phyloP scores from a whole-genome alignment of 2,329 filamentous ascomycete species.

The Cryphonectria japonica region DNA sequence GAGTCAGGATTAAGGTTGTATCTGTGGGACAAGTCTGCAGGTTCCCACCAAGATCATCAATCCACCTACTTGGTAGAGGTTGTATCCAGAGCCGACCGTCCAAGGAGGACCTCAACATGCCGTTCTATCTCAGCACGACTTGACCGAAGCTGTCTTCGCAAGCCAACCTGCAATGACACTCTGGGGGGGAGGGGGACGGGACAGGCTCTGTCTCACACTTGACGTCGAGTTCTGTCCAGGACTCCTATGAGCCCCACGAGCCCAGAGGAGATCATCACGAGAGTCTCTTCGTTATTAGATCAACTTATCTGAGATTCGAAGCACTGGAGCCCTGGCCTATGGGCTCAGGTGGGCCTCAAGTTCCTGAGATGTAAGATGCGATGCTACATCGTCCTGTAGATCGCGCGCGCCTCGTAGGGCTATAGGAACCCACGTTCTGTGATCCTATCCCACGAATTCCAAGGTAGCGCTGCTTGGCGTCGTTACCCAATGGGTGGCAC shows the following conservation, averaged over 20 bases:
- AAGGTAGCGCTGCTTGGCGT: slow-evolving; percentile 1
- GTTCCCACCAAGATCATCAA: background rate
- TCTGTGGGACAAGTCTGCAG: slow-evolving; percentile 7
- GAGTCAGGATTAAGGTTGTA: slow-evolving; percentile 1
- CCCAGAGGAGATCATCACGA: background rate
- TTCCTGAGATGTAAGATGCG: slow-evolving; percentile 9
- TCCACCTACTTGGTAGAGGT: background rate
- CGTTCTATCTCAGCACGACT: background rate
- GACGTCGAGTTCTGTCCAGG: background rate
- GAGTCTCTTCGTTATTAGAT: too few relatives aligned
- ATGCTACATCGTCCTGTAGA: slow-evolving; percentile 11
- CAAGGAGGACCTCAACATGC: background rate
- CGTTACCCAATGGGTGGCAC: background rate
- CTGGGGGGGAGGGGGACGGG: too few relatives aligned
- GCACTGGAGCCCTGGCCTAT: background rate
- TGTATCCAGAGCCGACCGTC: background rate
- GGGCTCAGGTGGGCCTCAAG: background rate
- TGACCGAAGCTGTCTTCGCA: background rate
- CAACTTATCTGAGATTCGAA: background rate
- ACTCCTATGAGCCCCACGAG: background rate
- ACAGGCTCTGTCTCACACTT: background rate
- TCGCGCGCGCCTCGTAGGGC: slow-evolving; percentile 6
- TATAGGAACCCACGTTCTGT: background rate
- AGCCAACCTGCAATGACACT: background rate
- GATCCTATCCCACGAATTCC: background rate